Evolutionary conservation across 495 filamentous ascomycete genomes (phyloP).

Genomic region (Amniculicola lignicola): DNA sequence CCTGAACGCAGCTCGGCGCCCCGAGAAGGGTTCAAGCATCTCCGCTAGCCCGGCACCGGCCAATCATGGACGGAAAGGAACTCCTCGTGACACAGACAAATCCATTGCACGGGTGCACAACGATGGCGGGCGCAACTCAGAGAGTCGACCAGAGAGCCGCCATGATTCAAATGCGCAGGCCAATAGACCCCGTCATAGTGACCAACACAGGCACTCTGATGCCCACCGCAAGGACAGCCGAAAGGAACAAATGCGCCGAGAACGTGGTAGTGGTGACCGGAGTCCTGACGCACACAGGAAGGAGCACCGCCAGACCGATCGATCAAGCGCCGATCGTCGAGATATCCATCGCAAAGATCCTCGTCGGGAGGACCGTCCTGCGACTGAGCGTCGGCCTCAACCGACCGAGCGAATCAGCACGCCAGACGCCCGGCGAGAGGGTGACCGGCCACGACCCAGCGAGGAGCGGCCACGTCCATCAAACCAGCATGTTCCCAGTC

Average conservation of each 20-base stretch:
- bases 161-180: conserved; percentile 35
- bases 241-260: no score
- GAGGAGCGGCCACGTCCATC: background rate
- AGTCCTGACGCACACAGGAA: conserved; percentile 34
- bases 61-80: conserved; percentile 29
- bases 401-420: no score
- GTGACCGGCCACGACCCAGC: background rate
- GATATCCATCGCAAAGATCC: conserved; percentile 37
- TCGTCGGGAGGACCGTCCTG: conserved; percentile 26
- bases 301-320: background rate
- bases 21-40: conserved; percentile 30
- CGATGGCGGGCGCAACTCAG: conserved; percentile 45
- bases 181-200: conserved; percentile 41
- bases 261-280: conserved; percentile 28
- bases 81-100: conserved; percentile 52
- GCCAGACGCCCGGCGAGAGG: no score
- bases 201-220: conserved; percentile 45
- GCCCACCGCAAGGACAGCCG: conserved; percentile 35
- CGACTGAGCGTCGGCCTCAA: no score
- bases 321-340: background rate
- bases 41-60: conserved; percentile 31
- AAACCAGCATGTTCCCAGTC: conserved; percentile 15
- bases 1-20: conserved; percentile 18
- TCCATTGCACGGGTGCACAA: conserved; percentile 50
- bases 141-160: conserved; percentile 45